Percentiles rank a stretch among this genome's conserved stretches.
phyloP scores from a whole-genome alignment of 441 rosid genomes.

The Gossypium schwendimanii region DNA sequence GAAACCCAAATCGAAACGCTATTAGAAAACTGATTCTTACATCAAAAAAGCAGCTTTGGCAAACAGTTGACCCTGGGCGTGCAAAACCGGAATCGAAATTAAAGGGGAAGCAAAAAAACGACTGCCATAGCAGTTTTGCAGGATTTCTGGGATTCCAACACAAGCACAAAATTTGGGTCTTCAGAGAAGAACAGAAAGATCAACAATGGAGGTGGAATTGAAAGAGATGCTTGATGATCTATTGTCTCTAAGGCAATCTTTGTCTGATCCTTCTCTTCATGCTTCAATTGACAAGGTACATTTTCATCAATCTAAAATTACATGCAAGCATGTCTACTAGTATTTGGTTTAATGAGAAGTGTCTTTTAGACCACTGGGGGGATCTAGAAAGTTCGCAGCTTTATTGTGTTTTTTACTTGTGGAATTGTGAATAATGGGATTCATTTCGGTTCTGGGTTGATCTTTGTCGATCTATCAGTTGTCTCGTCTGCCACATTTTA shows the following conservation, averaged over 20 bases:
- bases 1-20: not conserved
- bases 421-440: not conserved
- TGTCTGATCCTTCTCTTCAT: constrained; percentile 43
- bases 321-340: not conserved
- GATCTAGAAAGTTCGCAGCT: not conserved
- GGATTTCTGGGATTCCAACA: not conserved
- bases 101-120: not conserved
- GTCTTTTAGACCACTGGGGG: not conserved
- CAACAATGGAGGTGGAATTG: constrained; percentile 66
- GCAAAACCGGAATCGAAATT: constrained; percentile 1
- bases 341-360: not conserved
- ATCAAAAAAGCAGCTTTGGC: not conserved
- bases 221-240: constrained; percentile 57
- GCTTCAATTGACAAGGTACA: constrained; percentile 53
- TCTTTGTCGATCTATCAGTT: not conserved
- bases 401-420: not conserved
- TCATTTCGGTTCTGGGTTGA: constrained; percentile 4
- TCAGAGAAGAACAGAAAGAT: not conserved
- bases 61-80: not conserved
- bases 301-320: not conserved
- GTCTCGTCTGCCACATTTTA: not conserved
- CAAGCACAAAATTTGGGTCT: constrained; percentile 1
- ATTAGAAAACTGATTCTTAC: not conserved
- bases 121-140: not conserved
- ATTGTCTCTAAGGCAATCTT: constrained; percentile 41